phyloP scores from a whole-genome alignment of 805 yeast genomes.

The Scheffersomyces ergatensis region DNA sequence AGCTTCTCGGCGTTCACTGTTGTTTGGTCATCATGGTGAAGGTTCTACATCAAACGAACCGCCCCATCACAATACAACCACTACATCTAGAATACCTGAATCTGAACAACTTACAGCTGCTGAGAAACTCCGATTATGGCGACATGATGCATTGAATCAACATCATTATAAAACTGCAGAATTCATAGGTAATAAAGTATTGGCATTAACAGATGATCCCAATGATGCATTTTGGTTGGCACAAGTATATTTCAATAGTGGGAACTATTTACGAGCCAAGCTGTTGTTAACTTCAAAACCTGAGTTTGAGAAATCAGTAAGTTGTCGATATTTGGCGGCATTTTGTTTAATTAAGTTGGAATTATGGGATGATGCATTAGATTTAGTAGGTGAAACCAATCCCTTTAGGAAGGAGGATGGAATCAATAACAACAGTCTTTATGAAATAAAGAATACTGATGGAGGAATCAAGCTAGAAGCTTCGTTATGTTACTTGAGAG shows the following conservation, averaged over 20 bases:
- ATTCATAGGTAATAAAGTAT: constrained; percentile 86
- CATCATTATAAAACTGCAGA: constrained; percentile 90
- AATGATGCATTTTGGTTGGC: constrained; percentile 97
- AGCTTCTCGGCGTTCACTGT: constrained; percentile 37
- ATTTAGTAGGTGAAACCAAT: constrained; percentile 76
- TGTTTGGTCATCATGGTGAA: constrained; percentile 27
- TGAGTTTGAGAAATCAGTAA: constrained; percentile 57
- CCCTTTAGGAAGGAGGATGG: constrained; percentile 55
- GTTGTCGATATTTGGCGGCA: constrained; percentile 80
- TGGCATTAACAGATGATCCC: constrained; percentile 79
- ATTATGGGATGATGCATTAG: constrained; percentile 85
- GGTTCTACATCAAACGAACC: constrained; percentile 3
- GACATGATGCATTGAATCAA: constrained; percentile 90
- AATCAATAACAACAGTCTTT: constrained; percentile 8
- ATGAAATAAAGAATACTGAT: constrained; percentile 52
- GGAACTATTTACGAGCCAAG: constrained; percentile 76
- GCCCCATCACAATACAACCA: constrained; percentile 7
- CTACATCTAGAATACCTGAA: constrained; percentile 1
- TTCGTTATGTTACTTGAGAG: constrained; percentile 81
- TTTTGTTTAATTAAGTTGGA: constrained; percentile 69
- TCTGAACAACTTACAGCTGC: constrained; percentile 57
- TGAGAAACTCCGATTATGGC: constrained; percentile 83
- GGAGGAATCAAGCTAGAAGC: constrained; percentile 88
- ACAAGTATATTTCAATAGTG: constrained; percentile 76
- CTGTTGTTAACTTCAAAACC: constrained; percentile 57